These are phyloP conservation scores for Syzygium syzygioides DNA, from an alignment of 441 rosid genomes.

Conservation along the genomic window DNA sequence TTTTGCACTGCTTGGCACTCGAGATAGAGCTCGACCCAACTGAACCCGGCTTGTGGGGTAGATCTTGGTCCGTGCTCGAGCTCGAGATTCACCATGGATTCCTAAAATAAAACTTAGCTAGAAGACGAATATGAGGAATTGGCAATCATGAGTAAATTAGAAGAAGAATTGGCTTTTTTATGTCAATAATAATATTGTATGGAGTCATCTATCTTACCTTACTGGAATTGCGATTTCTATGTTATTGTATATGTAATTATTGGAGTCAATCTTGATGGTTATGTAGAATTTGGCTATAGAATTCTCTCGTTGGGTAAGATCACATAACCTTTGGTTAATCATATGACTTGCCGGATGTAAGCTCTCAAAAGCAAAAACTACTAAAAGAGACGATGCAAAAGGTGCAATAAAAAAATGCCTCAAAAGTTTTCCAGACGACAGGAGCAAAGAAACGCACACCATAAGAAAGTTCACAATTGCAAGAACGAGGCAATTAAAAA, in stretches of 20 bases:
- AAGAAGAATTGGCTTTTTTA: not conserved
- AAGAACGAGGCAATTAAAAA: not conserved
- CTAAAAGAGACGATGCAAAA: not conserved
- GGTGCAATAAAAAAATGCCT: not conserved
- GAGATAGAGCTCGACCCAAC: not conserved
- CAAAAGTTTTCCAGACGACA: not conserved
- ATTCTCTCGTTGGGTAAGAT: not conserved
- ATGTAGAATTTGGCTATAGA: not conserved
- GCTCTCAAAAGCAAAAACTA: not conserved
- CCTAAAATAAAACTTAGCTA: too few relatives aligned
- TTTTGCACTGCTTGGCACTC: not conserved
- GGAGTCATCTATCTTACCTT: not conserved
- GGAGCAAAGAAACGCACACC: not conserved
- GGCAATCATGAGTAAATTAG: not conserved
- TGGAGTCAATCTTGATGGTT: not conserved
- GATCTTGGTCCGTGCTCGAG: not conserved
- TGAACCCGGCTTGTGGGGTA: not conserved
- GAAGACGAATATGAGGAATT: not conserved
- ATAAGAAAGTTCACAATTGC: not conserved
- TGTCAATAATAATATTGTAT: not conserved
- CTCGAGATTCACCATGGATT: not conserved
- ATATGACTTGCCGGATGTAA: not conserved
- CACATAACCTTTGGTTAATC: not conserved
- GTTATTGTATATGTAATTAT: not conserved
- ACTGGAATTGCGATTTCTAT: not conserved